Base-by-base conservation (phyloP, 2,329 filamentous ascomycete species). In the Apiospora rasikravindrae region DNA sequence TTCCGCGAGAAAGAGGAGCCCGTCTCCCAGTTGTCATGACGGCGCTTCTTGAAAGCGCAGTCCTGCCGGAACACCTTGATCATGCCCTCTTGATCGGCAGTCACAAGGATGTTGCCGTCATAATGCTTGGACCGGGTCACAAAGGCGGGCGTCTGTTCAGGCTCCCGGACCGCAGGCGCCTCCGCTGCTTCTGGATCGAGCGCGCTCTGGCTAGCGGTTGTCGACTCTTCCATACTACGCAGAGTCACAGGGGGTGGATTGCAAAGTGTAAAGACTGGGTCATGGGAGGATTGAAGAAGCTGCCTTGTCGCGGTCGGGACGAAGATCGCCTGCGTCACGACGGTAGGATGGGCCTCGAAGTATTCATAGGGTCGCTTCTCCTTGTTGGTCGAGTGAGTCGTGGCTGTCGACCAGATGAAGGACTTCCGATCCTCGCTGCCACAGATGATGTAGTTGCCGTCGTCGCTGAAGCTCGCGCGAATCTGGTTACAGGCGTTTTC, bases 31-130 rank as follows among this genome's bases (percentile, higher is more conserved):
- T 88, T 89, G 71, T 95, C 94, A 72, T 91, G 88, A 71, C 90
- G 88, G 6, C 96, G 91, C 82, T 97, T 98, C 68, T 87, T 83
- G 77, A 89, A 94, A 0, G 96, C 96, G 79, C 96, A 98, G 80
- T 99, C 96, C 81, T 98, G 96, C 26, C 96, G 90, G 80, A 98
- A 98, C 0, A 98, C 93, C 80, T 98, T 98, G 83, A 99, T 96
- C 37, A 91, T 89, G 47, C 96, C 96, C 0, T 90, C 91, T 77
- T 94, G 94, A 80, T 98, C 96, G 1, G 95, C 94, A 0, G 96
- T 97, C 69, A 98, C 90, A 71, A 99, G 92, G 74, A 99, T 98
- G 77, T 98, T 94, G 37, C 96, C 96, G 73, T 92, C 91, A 19
- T 86, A 84, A 80, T 99, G 96, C 22, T 88, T 88, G 8, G 91